Evolutionary conservation across 106 monocot species (phyloP), one percentile per base, ranked within the genome.

Genomic region (Hemerocallis citrina): DNA sequence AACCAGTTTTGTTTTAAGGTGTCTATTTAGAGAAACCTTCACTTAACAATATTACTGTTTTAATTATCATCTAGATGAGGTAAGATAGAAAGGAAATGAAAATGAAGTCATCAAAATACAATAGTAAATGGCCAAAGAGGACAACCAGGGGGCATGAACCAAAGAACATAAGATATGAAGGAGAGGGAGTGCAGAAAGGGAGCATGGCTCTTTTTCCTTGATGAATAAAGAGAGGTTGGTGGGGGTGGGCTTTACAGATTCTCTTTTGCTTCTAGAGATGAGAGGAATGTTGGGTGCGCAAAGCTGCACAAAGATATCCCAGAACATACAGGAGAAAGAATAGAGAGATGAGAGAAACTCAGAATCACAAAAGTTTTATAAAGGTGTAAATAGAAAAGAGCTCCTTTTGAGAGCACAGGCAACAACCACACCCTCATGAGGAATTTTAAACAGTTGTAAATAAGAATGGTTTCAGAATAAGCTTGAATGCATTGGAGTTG

Each of bases 291-390:
- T 24, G 33, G 61, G 74, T 61, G 55, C 49, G 45, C 35, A 75
- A 75, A 69, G 75, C 75, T 75, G 75, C 68, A 71, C 37, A 61
- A 61, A 35, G 31, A 52, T 17, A 36, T 59, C 16, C 35, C 16
- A 36, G 23, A 34, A 34, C 23, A 55, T 16, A 12, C 34, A 46
- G 23, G 27, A 57, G 68, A 34, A 57, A 54, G 27, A 29, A 22
- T 27, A 56, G 9, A 67, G 35, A 16, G 9, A 64, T 52, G 52
- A 35, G 43, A 39, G 71, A 31, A 65, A 30, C 57, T 54, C 15
- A 54, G 16, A 15, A 54, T 16, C 5, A 32, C 31, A 31, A 28
- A 54, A 54, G 25, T 24, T 54, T 16, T 54, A 5, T 31, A 32
- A 54, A 54, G 31, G 31, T n/a, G 31, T 3, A 1, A n/a, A 54